These are phyloP conservation scores for Leccinum aurantiacum DNA, from an alignment of 768 basidiomycete species.

Conservation along the genomic window DNA sequence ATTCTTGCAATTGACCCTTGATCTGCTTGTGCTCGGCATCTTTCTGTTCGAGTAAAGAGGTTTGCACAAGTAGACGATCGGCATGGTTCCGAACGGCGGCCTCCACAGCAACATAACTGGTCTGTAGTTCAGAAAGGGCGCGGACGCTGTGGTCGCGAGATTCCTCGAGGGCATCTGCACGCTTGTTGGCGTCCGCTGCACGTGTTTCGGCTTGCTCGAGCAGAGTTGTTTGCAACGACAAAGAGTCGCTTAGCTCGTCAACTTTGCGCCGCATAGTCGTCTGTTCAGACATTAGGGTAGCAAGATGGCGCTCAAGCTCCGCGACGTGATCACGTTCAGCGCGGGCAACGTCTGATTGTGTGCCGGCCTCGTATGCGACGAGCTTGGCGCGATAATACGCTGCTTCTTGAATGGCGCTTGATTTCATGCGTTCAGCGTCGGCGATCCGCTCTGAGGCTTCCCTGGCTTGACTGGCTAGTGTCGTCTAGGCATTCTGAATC, in stretches of 20 bases:
- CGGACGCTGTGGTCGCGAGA: constrained; percentile 61
- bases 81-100: constrained; percentile 70
- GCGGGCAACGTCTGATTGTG: constrained; percentile 61
- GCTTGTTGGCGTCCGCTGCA: constrained; percentile 68
- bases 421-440: constrained; percentile 75
- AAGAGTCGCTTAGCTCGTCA: constrained; percentile 66
- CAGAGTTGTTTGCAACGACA: constrained; percentile 75
- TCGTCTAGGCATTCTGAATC: constrained; percentile 45
- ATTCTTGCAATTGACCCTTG: constrained; percentile 69
- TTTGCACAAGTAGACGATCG: constrained; percentile 70
- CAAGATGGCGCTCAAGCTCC: constrained; percentile 72
- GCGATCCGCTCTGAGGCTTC: constrained; percentile 73
- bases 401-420: constrained; percentile 86
- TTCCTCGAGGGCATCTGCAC: constrained; percentile 73
- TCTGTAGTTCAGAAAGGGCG: constrained; percentile 70
- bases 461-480: constrained; percentile 72
- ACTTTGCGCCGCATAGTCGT: constrained; percentile 68
- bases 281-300: constrained; percentile 60
- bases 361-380: constrained; percentile 75
- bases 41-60: constrained; percentile 70
- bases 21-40: constrained; percentile 73
- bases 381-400: constrained; percentile 95
- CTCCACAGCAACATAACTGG: constrained; percentile 59
- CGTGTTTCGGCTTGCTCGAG: constrained; percentile 79
- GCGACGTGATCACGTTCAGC: constrained; percentile 76